Conservation (phyloP, 1,284 basidiomycete species). For the Apiotrichum brassicae region DNA sequence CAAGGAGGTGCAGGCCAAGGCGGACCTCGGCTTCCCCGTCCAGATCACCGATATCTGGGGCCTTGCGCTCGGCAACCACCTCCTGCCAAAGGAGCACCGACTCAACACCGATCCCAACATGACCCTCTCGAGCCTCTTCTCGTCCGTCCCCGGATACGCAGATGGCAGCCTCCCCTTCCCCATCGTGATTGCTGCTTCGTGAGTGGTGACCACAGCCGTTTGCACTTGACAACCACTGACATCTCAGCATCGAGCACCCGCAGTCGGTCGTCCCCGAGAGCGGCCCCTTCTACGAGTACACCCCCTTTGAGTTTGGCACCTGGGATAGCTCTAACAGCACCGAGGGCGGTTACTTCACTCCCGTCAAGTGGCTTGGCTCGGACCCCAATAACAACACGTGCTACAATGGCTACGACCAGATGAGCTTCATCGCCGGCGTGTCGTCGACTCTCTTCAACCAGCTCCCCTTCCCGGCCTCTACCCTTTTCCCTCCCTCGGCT, state of each 20-base stretch:
- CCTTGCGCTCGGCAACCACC: slow-evolving; percentile 37
- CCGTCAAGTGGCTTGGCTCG: slow-evolving; percentile 42
- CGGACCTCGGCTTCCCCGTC: slow-evolving; percentile 33
- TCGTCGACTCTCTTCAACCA: slow-evolving; percentile 44
- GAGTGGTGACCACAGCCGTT: slow-evolving; percentile 19
- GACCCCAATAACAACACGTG: slow-evolving; percentile 36
- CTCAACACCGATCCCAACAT: slow-evolving; percentile 38
- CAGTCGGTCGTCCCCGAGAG: slow-evolving; percentile 9
- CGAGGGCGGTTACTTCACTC: slow-evolving; percentile 39
- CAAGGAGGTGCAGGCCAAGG: slow-evolving; percentile 25
- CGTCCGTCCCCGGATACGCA: slow-evolving; percentile 21
- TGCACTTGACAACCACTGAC: not conserved
- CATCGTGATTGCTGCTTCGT: slow-evolving; percentile 47
- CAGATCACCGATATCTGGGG: slow-evolving; percentile 44
- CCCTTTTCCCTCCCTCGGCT: slow-evolving; percentile 22
- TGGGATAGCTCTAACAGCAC: slow-evolving; percentile 41
- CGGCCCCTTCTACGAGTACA: slow-evolving; percentile 49
- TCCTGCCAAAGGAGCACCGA: slow-evolving; percentile 38
- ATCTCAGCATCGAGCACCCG: not conserved
- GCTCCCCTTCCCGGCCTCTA: slow-evolving; percentile 25
- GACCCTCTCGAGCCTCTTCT: slow-evolving; percentile 34
- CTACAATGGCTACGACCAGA: slow-evolving; percentile 43
- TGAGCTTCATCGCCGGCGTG: slow-evolving; percentile 46
- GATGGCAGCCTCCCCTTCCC: slow-evolving; percentile 32
- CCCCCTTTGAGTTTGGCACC: slow-evolving; percentile 49